Conservation (phyloP, 2,329 filamentous ascomycete genomes). For the Colletotrichum agaves region DNA sequence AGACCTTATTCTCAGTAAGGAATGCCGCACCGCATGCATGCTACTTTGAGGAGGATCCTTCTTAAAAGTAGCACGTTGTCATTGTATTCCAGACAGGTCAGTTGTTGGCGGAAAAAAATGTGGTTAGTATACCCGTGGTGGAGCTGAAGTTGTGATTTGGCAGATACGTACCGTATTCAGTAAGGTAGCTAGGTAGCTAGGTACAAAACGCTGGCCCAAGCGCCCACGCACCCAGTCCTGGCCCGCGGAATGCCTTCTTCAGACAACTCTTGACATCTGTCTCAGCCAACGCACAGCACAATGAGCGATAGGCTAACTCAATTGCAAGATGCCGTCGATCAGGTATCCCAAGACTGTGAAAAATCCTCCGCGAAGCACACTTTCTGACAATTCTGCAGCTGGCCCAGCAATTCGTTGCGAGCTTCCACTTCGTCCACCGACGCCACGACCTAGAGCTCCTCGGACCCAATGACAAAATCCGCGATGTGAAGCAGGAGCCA, state of each 20-base stretch:
- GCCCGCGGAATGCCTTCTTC: conserved; percentile 2
- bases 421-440: conserved; percentile 72
- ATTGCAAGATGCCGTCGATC: conserved; percentile 85
- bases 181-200: background rate
- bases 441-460: conserved; percentile 75
- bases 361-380: background rate
- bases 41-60: background rate
- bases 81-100: no score
- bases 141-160: no score
- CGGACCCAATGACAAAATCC: conserved; percentile 66
- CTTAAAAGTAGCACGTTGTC: no score
- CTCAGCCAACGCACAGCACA: conserved; percentile 31
- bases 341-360: conserved; percentile 60
- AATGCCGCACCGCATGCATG: conserved; percentile 17
- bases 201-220: no score
- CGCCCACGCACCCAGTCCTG: background rate
- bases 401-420: conserved; percentile 75
- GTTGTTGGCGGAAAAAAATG: background rate
- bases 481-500: conserved; percentile 66
- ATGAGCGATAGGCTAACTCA: conserved; percentile 85
- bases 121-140: no score
- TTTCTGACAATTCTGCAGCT: conserved; percentile 57
- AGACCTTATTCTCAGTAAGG: background rate
- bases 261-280: background rate
- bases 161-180: conserved; percentile 17